These are phyloP conservation scores for Gossypium australe DNA, from an alignment of 345 rosid species.

Conservation along the genomic window DNA sequence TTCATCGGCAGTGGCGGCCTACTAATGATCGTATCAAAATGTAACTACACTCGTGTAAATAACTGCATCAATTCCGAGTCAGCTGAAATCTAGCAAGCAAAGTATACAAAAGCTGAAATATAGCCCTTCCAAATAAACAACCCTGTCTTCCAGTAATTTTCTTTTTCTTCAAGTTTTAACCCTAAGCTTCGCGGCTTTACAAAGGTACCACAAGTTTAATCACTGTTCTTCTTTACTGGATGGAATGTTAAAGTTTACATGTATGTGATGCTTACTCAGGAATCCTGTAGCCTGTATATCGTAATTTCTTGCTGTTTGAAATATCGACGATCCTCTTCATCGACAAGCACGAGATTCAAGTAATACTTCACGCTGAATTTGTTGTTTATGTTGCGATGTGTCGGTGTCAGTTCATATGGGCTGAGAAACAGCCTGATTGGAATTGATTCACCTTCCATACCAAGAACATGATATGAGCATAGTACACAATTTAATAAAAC, in stretches of 20 bases:
- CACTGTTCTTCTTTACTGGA: slow-evolving; percentile 12
- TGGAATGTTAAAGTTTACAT: slow-evolving; percentile 11
- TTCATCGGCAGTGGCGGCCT: background rate
- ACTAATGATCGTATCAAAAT: background rate
- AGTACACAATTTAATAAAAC: background rate
- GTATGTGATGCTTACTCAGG: slow-evolving; percentile 23
- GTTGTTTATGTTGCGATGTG: slow-evolving; percentile 91
- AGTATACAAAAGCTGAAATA: slow-evolving; percentile 16
- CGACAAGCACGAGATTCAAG: slow-evolving; percentile 91
- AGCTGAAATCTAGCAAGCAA: slow-evolving; percentile 18
- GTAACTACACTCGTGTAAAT: background rate
- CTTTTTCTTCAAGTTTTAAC: background rate
- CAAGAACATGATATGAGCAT: background rate
- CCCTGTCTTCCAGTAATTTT: slow-evolving; percentile 11
- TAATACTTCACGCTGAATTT: slow-evolving; percentile 94
- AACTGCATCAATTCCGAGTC: background rate
- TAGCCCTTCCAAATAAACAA: slow-evolving; percentile 8
- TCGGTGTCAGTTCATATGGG: slow-evolving; percentile 93
- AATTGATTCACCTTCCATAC: slow-evolving; percentile 79
- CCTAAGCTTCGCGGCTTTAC: slow-evolving; percentile 31
- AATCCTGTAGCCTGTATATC: slow-evolving; percentile 75
- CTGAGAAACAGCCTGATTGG: slow-evolving; percentile 92
- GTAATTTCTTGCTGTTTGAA: slow-evolving; percentile 97
- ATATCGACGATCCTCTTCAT: slow-evolving; percentile 96
- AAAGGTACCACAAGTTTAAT: slow-evolving; percentile 19